Conservation (phyloP, 1,284 basidiomycete species). For the Ustilago curta region DNA sequence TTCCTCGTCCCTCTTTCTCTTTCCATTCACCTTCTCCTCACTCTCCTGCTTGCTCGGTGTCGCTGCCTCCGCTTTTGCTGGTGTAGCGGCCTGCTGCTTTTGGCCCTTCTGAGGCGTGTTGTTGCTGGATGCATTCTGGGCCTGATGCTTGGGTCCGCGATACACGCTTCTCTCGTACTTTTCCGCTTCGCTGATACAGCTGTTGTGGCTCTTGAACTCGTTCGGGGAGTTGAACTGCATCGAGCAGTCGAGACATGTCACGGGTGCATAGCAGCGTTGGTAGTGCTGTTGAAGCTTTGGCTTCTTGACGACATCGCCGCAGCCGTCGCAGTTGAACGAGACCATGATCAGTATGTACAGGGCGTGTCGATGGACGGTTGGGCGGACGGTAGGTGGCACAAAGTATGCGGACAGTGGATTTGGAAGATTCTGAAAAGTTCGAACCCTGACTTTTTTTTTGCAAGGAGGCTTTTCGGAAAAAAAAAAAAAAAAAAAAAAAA, state of each 20-base stretch:
- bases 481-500: too few species aligned
- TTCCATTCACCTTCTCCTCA: constrained; percentile 19
- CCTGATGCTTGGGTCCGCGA: constrained; percentile 40
- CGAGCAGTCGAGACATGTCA: constrained; percentile 69
- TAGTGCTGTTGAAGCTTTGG: constrained; percentile 67
- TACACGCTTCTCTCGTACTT: constrained; percentile 66
- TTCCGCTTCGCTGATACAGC: constrained; percentile 68
- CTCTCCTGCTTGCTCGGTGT: constrained; percentile 20
- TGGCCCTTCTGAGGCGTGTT: constrained; percentile 20
- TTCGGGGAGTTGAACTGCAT: constrained; percentile 61
- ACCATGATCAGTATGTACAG: constrained; percentile 38
- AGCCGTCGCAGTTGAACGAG: constrained; percentile 67
- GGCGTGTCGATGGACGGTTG: neutral
- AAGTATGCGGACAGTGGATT: neutral
- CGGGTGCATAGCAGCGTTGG: constrained; percentile 61
- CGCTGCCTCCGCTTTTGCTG: neutral
- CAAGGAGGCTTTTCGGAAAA: too few species aligned
- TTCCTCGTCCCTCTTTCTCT: constrained; percentile 34
- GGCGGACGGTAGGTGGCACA: neutral
- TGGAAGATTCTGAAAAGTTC: constrained; percentile 4
- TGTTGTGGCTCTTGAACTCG: constrained; percentile 66
- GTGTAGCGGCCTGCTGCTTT: constrained; percentile 10
- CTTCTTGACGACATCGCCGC: constrained; percentile 68
- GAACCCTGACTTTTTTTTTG: constrained; percentile 6
- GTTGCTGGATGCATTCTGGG: constrained; percentile 7